Percentiles rank a stretch among this genome's conserved stretches.
phyloP scores from a whole-genome alignment of 2,329 filamentous ascomycete species.

The Cyanodermella asteris region DNA sequence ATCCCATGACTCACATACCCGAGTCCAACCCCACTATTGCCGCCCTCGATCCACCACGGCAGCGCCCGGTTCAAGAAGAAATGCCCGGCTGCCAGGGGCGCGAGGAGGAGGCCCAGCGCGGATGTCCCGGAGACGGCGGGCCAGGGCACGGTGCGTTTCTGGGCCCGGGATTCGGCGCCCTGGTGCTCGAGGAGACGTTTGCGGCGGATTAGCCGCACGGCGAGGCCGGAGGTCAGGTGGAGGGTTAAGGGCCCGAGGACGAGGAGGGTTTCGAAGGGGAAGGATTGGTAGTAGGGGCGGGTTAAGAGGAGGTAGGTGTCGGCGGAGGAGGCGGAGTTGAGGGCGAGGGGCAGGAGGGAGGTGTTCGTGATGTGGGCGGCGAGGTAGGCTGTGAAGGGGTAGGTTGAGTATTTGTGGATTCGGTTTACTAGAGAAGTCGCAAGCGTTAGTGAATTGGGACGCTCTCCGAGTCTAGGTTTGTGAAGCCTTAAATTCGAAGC shows the following conservation, averaged over 20 bases:
- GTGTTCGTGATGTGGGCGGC: slow-evolving; percentile 62
- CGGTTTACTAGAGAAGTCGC: slow-evolving; percentile 34
- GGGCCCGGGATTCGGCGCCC: slow-evolving; percentile 39
- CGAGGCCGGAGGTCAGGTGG: slow-evolving; percentile 58
- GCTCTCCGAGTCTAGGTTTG: slow-evolving; percentile 1
- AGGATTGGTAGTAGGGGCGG: slow-evolving; percentile 76
- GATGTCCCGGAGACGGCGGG: slow-evolving; percentile 49
- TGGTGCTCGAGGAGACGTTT: slow-evolving; percentile 52
- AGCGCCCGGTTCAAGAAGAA: slow-evolving; percentile 53
- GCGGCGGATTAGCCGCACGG: slow-evolving; percentile 52
- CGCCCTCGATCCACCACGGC: slow-evolving; percentile 57
- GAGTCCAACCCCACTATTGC: slow-evolving; percentile 66
- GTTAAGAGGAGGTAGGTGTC: slow-evolving; percentile 80
- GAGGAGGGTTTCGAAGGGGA: slow-evolving; percentile 56
- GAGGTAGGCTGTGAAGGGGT: slow-evolving; percentile 58
- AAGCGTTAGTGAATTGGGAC: slow-evolving; percentile 2
- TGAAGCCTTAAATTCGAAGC: background rate
- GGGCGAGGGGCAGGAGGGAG: slow-evolving; percentile 55
- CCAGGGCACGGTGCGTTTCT: slow-evolving; percentile 36
- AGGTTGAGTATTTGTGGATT: slow-evolving; percentile 74
- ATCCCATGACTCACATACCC: slow-evolving; percentile 75
- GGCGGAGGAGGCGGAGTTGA: slow-evolving; percentile 48
- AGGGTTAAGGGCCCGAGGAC: slow-evolving; percentile 51
- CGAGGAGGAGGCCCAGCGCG: slow-evolving; percentile 47
- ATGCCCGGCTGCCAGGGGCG: slow-evolving; percentile 46